phyloP scores from a whole-genome alignment of 352 stramenopile species.

The Pythium dissotocum region DNA sequence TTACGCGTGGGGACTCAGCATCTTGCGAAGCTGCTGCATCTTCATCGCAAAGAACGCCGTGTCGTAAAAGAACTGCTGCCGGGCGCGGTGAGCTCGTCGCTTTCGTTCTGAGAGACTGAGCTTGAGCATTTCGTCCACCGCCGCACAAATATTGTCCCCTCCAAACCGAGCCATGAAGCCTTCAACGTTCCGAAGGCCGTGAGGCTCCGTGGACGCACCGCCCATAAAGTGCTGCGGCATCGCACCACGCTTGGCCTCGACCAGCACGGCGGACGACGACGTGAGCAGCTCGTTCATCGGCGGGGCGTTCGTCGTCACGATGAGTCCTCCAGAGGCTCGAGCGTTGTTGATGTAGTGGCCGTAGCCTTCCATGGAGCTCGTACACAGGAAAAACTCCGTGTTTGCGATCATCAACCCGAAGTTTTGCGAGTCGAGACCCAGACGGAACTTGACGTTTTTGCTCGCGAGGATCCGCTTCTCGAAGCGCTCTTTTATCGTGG shows the following conservation, averaged over 20 bases:
- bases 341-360: constrained; percentile 67
- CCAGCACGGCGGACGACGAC: constrained; percentile 37
- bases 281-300: constrained; percentile 64
- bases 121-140: no score
- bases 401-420: constrained; percentile 52
- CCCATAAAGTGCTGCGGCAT: constrained; percentile 46
- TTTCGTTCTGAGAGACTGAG: no score
- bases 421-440: constrained; percentile 29
- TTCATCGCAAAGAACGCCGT: constrained; percentile 58
- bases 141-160: no score
- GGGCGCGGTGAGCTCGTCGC: neutral
- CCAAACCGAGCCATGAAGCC: no score
- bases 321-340: constrained; percentile 27
- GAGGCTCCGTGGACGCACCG: constrained; percentile 26
- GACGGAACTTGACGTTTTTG: constrained; percentile 34
- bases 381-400: constrained; percentile 51
- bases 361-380: constrained; percentile 51
- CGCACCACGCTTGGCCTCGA: constrained; percentile 28
- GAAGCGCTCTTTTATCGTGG: constrained; percentile 21
- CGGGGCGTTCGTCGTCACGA: constrained; percentile 43
- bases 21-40: constrained; percentile 37
- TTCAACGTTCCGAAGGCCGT: no score
- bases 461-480: constrained; percentile 6
- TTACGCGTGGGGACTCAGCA: neutral
- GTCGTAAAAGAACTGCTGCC: constrained; percentile 62